phyloP scores from a whole-genome alignment of 2,329 filamentous ascomycete species.

The Beauveria scarabaeidicola region DNA sequence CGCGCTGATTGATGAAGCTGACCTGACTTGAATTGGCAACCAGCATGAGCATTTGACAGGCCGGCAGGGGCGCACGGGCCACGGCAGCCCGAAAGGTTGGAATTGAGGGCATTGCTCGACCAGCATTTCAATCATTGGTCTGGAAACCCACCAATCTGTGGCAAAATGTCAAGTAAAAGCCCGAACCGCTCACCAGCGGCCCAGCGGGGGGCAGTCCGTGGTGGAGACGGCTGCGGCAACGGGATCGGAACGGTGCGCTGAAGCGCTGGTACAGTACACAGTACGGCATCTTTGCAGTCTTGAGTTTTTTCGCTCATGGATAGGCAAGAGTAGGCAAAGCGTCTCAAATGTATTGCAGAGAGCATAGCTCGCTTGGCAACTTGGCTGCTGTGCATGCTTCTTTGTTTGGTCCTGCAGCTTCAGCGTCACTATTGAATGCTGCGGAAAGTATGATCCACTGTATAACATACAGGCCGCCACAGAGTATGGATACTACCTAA shows the following conservation, averaged over 20 bases:
- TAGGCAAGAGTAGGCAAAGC: neutral
- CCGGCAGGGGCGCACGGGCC: neutral
- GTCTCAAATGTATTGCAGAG: neutral
- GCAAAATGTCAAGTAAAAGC: neutral
- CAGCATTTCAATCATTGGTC: slow-evolving; percentile 4
- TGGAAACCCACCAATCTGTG: neutral
- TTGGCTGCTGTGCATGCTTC: neutral
- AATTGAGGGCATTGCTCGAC: neutral
- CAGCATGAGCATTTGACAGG: neutral
- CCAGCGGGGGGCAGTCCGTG: neutral
- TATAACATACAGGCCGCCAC: neutral
- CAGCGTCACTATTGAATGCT: neutral
- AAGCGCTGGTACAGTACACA: too few species aligned
- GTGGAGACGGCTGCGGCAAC: neutral
- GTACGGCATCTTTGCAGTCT: neutral
- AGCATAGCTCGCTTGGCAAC: neutral
- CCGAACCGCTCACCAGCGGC: neutral
- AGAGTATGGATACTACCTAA: too few species aligned
- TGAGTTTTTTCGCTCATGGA: neutral
- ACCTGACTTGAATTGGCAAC: neutral
- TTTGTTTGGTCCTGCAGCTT: neutral
- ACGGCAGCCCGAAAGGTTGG: neutral
- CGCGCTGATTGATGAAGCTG: neutral
- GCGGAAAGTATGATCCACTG: too few species aligned
- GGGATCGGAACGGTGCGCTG: too few species aligned